Percentiles rank a stretch among this genome's conserved stretches.
These are phyloP conservation scores for Coemansia sp. DNA, from an alignment of 192 early-diverging fungal species.

Conservation along the genomic window DNA sequence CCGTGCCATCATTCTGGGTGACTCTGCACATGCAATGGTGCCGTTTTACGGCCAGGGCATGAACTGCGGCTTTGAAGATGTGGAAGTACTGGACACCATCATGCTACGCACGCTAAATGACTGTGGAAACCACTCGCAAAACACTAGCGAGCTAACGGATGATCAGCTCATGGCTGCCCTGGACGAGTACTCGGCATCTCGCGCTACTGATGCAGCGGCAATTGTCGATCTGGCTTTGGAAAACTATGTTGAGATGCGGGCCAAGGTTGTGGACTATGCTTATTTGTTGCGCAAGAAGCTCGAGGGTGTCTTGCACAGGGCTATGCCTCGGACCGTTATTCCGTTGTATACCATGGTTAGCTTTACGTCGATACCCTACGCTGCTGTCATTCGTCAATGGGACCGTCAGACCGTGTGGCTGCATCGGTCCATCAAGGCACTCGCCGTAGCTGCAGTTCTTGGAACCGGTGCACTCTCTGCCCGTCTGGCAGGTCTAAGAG, in stretches of 20 bases:
- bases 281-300: conserved; percentile 78
- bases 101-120: conserved; percentile 57
- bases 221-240: conserved; percentile 92
- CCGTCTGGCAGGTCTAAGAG: conserved; percentile 16
- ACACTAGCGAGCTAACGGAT: conserved; percentile 33
- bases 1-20: conserved; percentile 78
- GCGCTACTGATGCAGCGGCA: conserved; percentile 72
- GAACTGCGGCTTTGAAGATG: conserved; percentile 98
- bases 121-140: conserved; percentile 14
- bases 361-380: conserved; percentile 86
- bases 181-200: conserved; percentile 64
- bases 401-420: conserved; percentile 39
- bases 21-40: conserved; percentile 98
- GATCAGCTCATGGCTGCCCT: conserved; percentile 58
- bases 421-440: conserved; percentile 13
- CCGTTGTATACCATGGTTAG: conserved; percentile 97
- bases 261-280: conserved; percentile 65
- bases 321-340: conserved; percentile 68
- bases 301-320: conserved; percentile 69
- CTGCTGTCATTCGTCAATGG: conserved; percentile 53
- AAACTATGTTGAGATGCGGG: conserved; percentile 95
- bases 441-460: conserved; percentile 1
- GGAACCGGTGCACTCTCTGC: conserved; percentile 8
- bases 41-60: conserved; percentile 98
- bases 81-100: conserved; percentile 58